Evolutionary conservation across 495 filamentous ascomycete genomes (phyloP), one percentile per base, ranked within the genome.

Genomic region (Cladorrhinum samala): DNA sequence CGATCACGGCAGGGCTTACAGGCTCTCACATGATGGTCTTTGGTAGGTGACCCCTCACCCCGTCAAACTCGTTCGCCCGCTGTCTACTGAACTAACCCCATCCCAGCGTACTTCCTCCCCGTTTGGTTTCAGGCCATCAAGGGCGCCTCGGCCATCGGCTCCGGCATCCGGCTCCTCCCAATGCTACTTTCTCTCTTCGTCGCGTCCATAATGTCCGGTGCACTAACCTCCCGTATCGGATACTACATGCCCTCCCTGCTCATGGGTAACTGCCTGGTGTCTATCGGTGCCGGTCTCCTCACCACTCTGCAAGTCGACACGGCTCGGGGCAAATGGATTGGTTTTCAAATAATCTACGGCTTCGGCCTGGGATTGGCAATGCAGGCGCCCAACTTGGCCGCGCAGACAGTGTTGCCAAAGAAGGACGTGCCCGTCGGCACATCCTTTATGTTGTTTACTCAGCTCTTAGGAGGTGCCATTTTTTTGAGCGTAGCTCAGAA

Each of bases 61-160:
- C 27, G 27, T 33, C 6, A 5, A 5, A 6, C 11, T 33, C 6
- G 27, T 33, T 33, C 27, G 5, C 27, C 27, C 11, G 27, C 11
- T 33, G 27, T 5, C 6, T 11, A 6, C 27, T n/a, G 11, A 33
- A 33, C 27, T 33, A 11, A 33, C 27, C 27, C 11, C 11, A 11
- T 6, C 75, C 40, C 45, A 58, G 72, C 79, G 5, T 83, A 79
- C 61, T 78, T 75, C 49, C 64, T 85, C 2, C 81, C 80, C 1
- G 69, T 85, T 40, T 87, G 77, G 79, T 86, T 87, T 71, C 85
- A 88, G 53, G 83, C 85, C 2, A 80, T 89, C 66, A 81, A 86
- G 56, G 75, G 73, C 46, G 76, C 74, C 11, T 67, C 74, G 0
- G 78, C 86, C 7, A 73, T 77, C 3, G 71, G 77, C 39, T 84